Percentiles rank a stretch among this genome's conserved stretches.
phyloP scores from a whole-genome alignment of 2,329 filamentous ascomycete genomes.

The Xylaria polymorpha region DNA sequence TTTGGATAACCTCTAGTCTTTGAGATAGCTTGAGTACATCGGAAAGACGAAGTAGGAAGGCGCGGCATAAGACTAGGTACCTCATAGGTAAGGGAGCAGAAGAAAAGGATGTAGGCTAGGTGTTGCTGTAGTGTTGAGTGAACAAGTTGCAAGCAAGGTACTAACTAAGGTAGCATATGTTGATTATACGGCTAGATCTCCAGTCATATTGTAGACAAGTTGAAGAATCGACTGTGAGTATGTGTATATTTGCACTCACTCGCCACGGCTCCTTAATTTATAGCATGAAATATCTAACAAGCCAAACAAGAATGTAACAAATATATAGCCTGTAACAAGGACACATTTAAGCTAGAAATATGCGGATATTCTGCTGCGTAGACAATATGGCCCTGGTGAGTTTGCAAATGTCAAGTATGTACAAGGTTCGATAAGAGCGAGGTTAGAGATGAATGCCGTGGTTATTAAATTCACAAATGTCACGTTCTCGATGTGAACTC shows the following conservation, averaged over 20 bases:
- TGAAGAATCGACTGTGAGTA: not conserved
- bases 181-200: not conserved
- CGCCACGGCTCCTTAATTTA: not conserved
- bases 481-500: constrained; percentile 1
- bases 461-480: not conserved
- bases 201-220: not conserved
- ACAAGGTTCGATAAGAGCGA: not conserved
- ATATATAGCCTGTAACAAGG: not conserved
- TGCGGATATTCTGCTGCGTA: not conserved
- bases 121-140: not conserved
- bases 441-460: not conserved
- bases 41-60: not conserved
- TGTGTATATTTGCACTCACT: not conserved
- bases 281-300: not conserved
- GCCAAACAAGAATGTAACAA: not conserved
- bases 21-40: not conserved
- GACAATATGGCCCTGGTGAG: not conserved
- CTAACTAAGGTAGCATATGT: too few species aligned
- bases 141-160: not conserved
- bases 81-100: too few species aligned
- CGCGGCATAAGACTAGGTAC: not conserved
- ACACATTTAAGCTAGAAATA: not conserved
- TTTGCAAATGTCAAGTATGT: not conserved
- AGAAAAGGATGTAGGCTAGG: not conserved
- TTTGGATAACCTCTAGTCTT: not conserved